These are phyloP conservation scores for Nicotiana noctiflora DNA, from an alignment of 257 asterid genomes.

Conservation along the genomic window DNA sequence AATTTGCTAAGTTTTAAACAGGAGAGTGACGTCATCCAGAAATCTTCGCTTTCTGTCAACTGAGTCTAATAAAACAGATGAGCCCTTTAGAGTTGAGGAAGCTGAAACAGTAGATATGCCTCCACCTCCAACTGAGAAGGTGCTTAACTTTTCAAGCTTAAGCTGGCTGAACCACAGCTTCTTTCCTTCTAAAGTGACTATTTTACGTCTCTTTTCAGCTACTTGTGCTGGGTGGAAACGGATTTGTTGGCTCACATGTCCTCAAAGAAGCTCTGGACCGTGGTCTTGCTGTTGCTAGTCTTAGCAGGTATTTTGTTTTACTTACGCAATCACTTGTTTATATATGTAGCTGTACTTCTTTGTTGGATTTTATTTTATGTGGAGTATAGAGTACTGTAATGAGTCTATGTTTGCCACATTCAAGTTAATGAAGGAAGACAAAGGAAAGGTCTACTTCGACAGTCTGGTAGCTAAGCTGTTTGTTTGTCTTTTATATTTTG, in stretches of 20 bases:
- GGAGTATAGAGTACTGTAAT: neutral
- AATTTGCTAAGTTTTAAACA: constrained; percentile 9
- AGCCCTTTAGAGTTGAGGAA: constrained; percentile 57
- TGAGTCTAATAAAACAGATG: constrained; percentile 35
- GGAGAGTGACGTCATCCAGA: constrained; percentile 32
- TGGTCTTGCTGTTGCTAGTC: constrained; percentile 80
- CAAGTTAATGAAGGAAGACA: neutral
- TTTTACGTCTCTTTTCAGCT: constrained; percentile 38
- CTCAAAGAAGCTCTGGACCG: constrained; percentile 78
- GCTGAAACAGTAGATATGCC: constrained; percentile 76
- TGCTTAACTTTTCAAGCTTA: constrained; percentile 15
- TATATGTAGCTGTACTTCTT: neutral
- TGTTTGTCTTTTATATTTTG: neutral
- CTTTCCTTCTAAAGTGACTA: neutral
- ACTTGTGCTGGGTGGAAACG: constrained; percentile 98
- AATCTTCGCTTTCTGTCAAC: constrained; percentile 45
- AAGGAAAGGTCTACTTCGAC: neutral
- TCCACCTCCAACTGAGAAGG: constrained; percentile 88
- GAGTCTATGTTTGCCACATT: neutral
- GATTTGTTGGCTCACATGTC: constrained; percentile 92
- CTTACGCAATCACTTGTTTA: constrained; percentile 5
- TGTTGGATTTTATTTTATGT: neutral
- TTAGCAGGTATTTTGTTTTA: constrained; percentile 57
- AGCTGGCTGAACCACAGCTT: neutral
- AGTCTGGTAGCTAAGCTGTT: neutral